Base-by-base conservation (phyloP, 2,329 filamentous ascomycete genomes). In the Diatrype stigma region DNA sequence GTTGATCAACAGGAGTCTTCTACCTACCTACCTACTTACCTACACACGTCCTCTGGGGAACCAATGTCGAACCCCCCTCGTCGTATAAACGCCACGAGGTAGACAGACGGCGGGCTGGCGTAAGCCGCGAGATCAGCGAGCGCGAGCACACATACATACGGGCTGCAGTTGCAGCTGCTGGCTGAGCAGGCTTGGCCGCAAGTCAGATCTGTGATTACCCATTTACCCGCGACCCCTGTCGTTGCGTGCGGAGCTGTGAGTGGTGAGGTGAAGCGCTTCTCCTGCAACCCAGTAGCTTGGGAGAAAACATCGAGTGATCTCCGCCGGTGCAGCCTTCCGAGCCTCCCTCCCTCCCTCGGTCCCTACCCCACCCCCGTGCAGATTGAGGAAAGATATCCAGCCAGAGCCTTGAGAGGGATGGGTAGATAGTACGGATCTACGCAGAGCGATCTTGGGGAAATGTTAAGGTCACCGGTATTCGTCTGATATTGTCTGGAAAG, bases 251-350 rank as follows among this genome's bases (percentile, higher is more conserved):
- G 40, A 26, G 40, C 40, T 44, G 12, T 44, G 22, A 17, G n/a
- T 44, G 40, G 40, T 19, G 40, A 17, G 40, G n/a, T 44, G 19
- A 11, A 19, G 22, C 7, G 40, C 40, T 7, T 19, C 40, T 44
- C 40, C 40, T 44, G 40, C 40, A 44, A 44, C 22, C 40, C 40
- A 44, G 40, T 28, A 44, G 40, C 40, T 44, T 44, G 40, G 40
- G 14, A 28, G 21, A n/a, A 28, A 30, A 19, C 5, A n/a, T 44
- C 40, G 21, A 44, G 40, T 5, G 40, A 28, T 44, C 40, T 44
- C 22, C 22, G 40, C 40, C 22, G n/a, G 40, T 44, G 16, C 40
- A 44, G 22, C 40, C 40, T 26, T 23, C 22, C 22, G 21, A 44
- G 40, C 16, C 40, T 26, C 40, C n/a, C 21, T n/a, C 38, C 30